Evolutionary conservation across 1,284 basidiomycete species (phyloP).

Genomic region (Heterobasidion parviporum): DNA sequence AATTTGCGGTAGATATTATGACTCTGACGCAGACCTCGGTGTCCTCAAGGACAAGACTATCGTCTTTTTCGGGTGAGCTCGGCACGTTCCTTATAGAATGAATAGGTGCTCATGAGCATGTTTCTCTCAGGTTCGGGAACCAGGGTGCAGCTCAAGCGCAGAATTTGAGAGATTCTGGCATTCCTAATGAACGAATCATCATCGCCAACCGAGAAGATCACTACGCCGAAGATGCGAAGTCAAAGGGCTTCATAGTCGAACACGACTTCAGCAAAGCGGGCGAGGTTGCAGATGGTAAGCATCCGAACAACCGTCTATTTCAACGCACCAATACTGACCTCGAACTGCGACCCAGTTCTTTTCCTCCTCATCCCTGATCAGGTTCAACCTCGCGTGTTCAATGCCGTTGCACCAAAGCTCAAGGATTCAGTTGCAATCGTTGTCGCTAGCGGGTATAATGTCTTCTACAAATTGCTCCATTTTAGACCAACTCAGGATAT

Average conservation of each 20-base stretch:
- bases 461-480: constrained; percentile 50
- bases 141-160: constrained; percentile 62
- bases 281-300: constrained; percentile 42
- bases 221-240: constrained; percentile 48
- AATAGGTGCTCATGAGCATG: neutral
- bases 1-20: constrained; percentile 40
- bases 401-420: constrained; percentile 42
- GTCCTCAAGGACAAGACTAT: constrained; percentile 43
- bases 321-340: neutral
- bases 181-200: constrained; percentile 51
- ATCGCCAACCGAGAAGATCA: constrained; percentile 51
- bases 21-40: constrained; percentile 46
- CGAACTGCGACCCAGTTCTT: constrained; percentile 29
- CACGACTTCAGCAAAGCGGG: constrained; percentile 52
- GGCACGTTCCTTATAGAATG: neutral
- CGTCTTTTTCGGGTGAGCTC: constrained; percentile 49
- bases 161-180: constrained; percentile 56
- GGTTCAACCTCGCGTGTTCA: constrained; percentile 54
- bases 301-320: neutral
- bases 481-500: constrained; percentile 51
- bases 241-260: constrained; percentile 49
- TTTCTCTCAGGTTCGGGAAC: constrained; percentile 46
- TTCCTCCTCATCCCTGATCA: constrained; percentile 60
- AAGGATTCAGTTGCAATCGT: constrained; percentile 44
- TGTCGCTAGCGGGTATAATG: constrained; percentile 59